phyloP scores from a whole-genome alignment of 2,329 filamentous ascomycete species.

The Mariannaea sp. region DNA sequence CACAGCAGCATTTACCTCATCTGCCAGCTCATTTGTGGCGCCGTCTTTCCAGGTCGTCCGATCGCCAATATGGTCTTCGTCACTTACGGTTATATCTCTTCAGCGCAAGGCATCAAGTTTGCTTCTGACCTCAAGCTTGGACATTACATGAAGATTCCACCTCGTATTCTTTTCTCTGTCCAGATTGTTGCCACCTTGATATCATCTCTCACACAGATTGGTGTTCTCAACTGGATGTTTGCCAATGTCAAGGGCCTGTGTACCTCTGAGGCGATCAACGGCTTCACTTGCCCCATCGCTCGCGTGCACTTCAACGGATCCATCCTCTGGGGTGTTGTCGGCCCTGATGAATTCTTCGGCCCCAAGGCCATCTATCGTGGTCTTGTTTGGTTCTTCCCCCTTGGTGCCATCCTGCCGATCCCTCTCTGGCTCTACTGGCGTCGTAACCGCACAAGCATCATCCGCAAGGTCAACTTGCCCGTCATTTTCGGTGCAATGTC shows the following conservation, averaged over 20 bases:
- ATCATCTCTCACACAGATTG: conserved; percentile 80
- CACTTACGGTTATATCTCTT: conserved; percentile 88
- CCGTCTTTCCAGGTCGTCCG: conserved; percentile 80
- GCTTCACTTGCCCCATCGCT: conserved; percentile 86
- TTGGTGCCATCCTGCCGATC: conserved; percentile 76
- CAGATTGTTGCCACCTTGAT: conserved; percentile 77
- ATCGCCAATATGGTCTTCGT: conserved; percentile 95
- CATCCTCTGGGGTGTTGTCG: conserved; percentile 88
- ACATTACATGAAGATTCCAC: conserved; percentile 87
- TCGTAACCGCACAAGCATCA: conserved; percentile 62
- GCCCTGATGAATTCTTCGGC: conserved; percentile 82
- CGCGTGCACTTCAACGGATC: conserved; percentile 89
- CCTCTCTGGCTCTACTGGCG: conserved; percentile 73
- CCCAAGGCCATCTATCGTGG: conserved; percentile 73
- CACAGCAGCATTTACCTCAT: conserved; percentile 86
- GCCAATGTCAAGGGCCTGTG: conserved; percentile 76
- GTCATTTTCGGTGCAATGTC: conserved; percentile 81
- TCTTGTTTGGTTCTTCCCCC: conserved; percentile 80
- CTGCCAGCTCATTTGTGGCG: conserved; percentile 83
- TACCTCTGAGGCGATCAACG: conserved; percentile 78
- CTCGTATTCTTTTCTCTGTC: conserved; percentile 76
- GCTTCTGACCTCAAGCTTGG: conserved; percentile 85
- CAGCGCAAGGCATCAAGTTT: conserved; percentile 87
- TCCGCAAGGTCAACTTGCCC: conserved; percentile 79
- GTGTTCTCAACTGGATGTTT: conserved; percentile 91